These are phyloP conservation scores for Fusarium sp. DNA, from an alignment of 2,329 filamentous ascomycete genomes.

Conservation along the genomic window DNA sequence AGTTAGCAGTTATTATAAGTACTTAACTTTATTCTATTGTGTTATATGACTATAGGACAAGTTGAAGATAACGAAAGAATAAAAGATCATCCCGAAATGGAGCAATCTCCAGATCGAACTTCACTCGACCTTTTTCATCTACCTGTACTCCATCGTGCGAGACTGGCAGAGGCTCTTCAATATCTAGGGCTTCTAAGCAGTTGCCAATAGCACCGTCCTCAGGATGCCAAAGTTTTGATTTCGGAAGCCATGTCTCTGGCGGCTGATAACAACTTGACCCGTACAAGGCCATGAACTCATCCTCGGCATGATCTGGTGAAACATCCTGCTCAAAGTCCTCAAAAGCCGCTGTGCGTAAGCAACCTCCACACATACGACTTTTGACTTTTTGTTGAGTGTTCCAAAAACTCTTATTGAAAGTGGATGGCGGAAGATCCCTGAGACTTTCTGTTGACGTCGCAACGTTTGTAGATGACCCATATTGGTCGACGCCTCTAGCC, in stretches of 20 bases:
- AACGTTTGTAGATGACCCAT: neutral
- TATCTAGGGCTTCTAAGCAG: fast-evolving
- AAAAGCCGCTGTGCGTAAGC: fast-evolving
- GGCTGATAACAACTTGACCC: neutral
- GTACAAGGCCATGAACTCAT: neutral
- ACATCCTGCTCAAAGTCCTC: fast-evolving
- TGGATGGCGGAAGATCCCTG: fast-evolving
- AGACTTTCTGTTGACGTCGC: fast-evolving
- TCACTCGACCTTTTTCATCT: neutral
- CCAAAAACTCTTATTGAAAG: fast-evolving
- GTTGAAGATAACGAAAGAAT: fast-evolving
- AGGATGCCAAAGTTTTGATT: neutral
- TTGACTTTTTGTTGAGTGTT: fast-evolving
- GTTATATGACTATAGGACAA: fast-evolving
- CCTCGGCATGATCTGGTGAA: neutral
- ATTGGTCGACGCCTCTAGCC: fast-evolving
- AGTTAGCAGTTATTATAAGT: too few species aligned
- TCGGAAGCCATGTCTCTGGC: neutral
- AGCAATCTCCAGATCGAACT: neutral
- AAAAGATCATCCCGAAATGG: neutral
- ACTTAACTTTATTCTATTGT: too few species aligned
- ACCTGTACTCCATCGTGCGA: neutral
- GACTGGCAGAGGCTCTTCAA: fast-evolving
- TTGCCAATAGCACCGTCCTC: fast-evolving
- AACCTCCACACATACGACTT: fast-evolving